Evolutionary conservation across 1,284 basidiomycete genomes (phyloP).

Genomic region (Malassezia globosa): DNA sequence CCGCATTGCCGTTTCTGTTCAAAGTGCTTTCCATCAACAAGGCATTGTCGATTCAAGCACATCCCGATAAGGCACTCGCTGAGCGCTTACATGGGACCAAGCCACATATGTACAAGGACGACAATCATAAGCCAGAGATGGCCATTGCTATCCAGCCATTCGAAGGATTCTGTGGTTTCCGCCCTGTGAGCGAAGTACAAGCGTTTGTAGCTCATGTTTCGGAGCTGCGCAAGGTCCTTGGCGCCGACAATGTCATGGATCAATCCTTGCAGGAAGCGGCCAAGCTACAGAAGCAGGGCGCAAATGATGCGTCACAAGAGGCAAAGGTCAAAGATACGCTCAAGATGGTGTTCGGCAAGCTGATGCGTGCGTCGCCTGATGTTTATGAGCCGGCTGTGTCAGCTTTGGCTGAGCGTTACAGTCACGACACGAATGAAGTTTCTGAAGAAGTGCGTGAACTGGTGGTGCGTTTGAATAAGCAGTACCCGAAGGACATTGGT

Average conservation of each 20-base stretch:
- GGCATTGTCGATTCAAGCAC: constrained; percentile 90
- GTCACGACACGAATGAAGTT: constrained; percentile 11
- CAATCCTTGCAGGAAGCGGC: constrained; percentile 1
- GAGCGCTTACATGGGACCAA: constrained; percentile 62
- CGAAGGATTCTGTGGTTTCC: constrained; percentile 80
- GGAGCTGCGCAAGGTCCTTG: constrained; percentile 57
- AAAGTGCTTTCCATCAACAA: constrained; percentile 68
- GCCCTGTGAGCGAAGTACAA: constrained; percentile 63
- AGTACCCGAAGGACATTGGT: constrained; percentile 89
- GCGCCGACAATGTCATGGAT: constrained; percentile 8
- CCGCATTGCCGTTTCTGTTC: constrained; percentile 41
- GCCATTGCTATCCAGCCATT: constrained; percentile 87
- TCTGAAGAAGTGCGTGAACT: constrained; percentile 52
- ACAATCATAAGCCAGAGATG: constrained; percentile 97
- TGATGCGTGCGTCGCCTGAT: constrained; percentile 22
- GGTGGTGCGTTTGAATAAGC: constrained; percentile 60
- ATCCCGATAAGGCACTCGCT: constrained; percentile 84
- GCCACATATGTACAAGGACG: constrained; percentile 82
- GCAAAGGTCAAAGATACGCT: constrained; percentile 11
- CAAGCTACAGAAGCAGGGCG: not conserved
- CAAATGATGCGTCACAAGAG: not conserved
- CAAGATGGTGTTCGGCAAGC: constrained; percentile 23
- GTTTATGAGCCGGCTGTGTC: constrained; percentile 16
- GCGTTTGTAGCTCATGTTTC: constrained; percentile 60
- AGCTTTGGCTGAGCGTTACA: constrained; percentile 12